Evolutionary conservation across 2,329 filamentous ascomycete species (phyloP).

Genomic region (Arthroderma sp.): DNA sequence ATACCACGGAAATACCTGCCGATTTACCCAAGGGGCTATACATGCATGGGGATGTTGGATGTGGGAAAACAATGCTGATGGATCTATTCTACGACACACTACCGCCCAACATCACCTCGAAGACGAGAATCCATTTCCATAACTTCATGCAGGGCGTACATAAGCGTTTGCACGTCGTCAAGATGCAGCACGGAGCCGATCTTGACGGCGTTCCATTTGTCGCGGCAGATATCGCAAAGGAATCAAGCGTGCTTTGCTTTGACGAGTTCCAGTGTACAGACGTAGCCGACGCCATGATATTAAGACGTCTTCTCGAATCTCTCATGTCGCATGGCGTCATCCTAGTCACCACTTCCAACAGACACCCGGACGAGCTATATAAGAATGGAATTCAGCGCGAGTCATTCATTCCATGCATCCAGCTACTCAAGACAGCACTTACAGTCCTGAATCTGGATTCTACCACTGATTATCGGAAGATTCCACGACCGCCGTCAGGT

Average conservation of each 20-base stretch:
- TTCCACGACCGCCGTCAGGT: conserved; percentile 78
- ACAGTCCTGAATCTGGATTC: conserved; percentile 91
- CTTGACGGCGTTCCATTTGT: conserved; percentile 84
- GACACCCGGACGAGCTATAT: conserved; percentile 93
- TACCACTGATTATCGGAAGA: conserved; percentile 92
- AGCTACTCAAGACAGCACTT: conserved; percentile 70
- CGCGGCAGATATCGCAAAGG: conserved; percentile 82
- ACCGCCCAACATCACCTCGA: conserved; percentile 62
- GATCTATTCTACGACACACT: conserved; percentile 93
- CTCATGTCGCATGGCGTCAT: conserved; percentile 97
- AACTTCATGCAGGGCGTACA: conserved; percentile 99
- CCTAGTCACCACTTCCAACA: conserved; percentile 87
- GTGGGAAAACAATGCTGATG: conserved; percentile 99
- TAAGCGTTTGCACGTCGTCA: conserved; percentile 76
- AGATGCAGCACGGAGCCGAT: conserved; percentile 77
- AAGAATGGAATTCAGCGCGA: conserved; percentile 95
- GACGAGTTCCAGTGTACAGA: conserved; percentile 99
- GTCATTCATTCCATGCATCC: conserved; percentile 89
- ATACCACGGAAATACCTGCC: conserved; percentile 44
- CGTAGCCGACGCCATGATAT: conserved; percentile 96
- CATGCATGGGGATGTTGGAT: conserved; percentile 91
- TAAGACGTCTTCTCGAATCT: conserved; percentile 71
- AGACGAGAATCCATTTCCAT: conserved; percentile 94
- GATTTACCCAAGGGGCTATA: conserved; percentile 79
- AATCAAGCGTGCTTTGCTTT: conserved; percentile 80